These are phyloP conservation scores for Ceratobasidium sp. DNA, from an alignment of 1,284 basidiomycete species.

Conservation along the genomic window DNA sequence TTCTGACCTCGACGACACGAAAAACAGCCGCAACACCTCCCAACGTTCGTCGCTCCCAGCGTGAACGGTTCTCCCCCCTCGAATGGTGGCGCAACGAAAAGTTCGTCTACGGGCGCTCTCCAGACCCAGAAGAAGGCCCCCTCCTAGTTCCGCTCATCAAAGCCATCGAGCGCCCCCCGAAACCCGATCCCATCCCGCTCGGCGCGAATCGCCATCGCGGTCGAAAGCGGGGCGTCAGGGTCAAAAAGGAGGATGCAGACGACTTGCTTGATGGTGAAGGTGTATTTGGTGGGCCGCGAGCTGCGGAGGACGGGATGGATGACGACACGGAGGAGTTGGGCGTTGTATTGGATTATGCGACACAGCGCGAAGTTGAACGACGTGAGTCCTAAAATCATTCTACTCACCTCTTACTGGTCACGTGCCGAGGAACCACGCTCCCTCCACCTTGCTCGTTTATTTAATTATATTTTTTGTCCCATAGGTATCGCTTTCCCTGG, in stretches of 20 bases:
- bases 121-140: conserved; percentile 65
- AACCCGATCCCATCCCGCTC: conserved; percentile 71
- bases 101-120: conserved; percentile 78
- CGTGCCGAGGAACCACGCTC: no score
- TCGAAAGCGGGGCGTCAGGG: conserved; percentile 55
- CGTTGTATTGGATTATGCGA: conserved; percentile 77
- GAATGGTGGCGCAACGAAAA: conserved; percentile 96
- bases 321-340: conserved; percentile 78
- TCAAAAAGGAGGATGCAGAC: conserved; percentile 56
- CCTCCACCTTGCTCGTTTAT: neutral
- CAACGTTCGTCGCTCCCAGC: conserved; percentile 78
- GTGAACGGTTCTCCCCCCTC: conserved; percentile 81
- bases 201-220: conserved; percentile 63
- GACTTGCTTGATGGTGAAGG: conserved; percentile 65
- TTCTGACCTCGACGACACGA: conserved; percentile 47
- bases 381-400: conserved; percentile 66
- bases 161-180: conserved; percentile 83
- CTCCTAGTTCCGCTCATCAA: conserved; percentile 81
- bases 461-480: neutral
- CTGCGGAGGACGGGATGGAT: conserved; percentile 90
- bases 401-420: neutral
- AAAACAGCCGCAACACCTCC: conserved; percentile 9
- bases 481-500: conserved; percentile 62
- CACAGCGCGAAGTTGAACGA: conserved; percentile 70
- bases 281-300: conserved; percentile 46